phyloP scores from a whole-genome alignment of 2,329 filamentous ascomycete genomes.

The Xylaria multiplex region DNA sequence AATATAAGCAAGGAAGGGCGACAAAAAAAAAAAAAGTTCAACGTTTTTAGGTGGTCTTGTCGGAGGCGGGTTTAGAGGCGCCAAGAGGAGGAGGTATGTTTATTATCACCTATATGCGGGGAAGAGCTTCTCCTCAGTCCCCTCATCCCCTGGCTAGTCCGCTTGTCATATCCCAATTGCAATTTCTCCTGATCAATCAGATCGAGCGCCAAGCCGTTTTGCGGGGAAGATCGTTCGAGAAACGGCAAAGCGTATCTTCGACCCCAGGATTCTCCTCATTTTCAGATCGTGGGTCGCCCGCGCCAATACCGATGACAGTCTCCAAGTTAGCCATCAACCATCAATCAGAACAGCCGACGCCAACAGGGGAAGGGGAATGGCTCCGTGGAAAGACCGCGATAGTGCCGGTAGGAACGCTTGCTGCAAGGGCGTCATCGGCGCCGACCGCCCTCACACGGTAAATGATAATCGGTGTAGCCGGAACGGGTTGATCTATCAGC shows the following conservation, averaged over 20 bases:
- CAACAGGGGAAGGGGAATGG: constrained; percentile 13
- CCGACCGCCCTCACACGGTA: neutral
- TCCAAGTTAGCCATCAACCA: constrained; percentile 7
- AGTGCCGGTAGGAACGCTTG: constrained; percentile 30
- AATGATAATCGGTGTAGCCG: neutral
- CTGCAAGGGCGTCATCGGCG: neutral
- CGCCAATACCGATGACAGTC: neutral
- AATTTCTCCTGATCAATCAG: constrained; percentile 22
- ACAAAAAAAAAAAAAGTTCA: too few species aligned
- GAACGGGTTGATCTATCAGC: constrained; percentile 1
- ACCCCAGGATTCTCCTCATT: constrained; percentile 32
- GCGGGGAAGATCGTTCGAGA: constrained; percentile 16
- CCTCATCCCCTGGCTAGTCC: constrained; percentile 9
- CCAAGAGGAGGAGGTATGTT: neutral
- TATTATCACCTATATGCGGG: constrained; percentile 17
- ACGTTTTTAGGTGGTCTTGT: neutral
- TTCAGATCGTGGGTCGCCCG: constrained; percentile 16
- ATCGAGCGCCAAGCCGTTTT: constrained; percentile 1
- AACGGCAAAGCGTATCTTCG: constrained; percentile 12
- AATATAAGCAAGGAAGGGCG: too few species aligned
- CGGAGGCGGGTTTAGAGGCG: neutral
- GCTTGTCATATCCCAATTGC: constrained; percentile 25
- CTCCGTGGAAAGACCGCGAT: constrained; percentile 34
- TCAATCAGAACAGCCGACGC: neutral
- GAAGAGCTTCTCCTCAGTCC: constrained; percentile 36